Percentiles rank a stretch among this genome's conserved stretches.
Evolutionary conservation across 805 yeast species (phyloP).

Genomic region (Wickerhamiella domercqiae): DNA sequence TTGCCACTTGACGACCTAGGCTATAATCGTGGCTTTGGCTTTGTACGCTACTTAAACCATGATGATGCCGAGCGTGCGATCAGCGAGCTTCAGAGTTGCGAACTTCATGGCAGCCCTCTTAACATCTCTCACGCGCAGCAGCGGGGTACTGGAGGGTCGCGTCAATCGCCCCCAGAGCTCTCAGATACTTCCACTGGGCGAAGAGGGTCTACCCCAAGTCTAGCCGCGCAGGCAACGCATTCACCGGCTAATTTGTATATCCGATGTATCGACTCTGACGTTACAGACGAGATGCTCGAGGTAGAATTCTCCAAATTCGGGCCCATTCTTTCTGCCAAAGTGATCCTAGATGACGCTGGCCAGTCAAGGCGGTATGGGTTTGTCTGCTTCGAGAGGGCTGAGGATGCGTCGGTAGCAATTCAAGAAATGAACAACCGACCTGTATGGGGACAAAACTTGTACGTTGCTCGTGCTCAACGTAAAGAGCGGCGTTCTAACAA

Average conservation of each 20-base stretch:
- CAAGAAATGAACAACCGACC: constrained; percentile 44
- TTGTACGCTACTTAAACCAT: constrained; percentile 33
- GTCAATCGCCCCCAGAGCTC: not conserved
- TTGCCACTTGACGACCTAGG: constrained; percentile 31
- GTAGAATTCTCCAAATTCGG: constrained; percentile 35
- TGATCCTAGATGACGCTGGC: constrained; percentile 35
- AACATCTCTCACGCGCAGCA: constrained; percentile 33
- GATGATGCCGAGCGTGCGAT: constrained; percentile 33
- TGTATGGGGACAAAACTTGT: constrained; percentile 35
- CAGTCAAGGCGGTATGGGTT: constrained; percentile 68
- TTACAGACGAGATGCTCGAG: constrained; percentile 39
- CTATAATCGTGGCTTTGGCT: constrained; percentile 39
- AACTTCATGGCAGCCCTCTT: constrained; percentile 25
- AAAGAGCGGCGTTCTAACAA: constrained; percentile 20
- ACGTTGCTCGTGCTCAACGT: constrained; percentile 67
- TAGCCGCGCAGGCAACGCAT: not conserved
- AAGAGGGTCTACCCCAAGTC: not conserved
- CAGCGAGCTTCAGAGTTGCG: constrained; percentile 31
- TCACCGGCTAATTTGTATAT: constrained; percentile 53
- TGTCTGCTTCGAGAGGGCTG: constrained; percentile 53
- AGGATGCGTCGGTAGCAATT: constrained; percentile 55
- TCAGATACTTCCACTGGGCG: not conserved
- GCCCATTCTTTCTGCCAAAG: constrained; percentile 36
- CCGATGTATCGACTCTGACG: constrained; percentile 41
- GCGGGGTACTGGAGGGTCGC: constrained; percentile 4